Percentiles rank a stretch among this genome's conserved stretches.
Evolutionary conservation across 345 rosid species (phyloP).

Genomic region (Bretschneidera sinensis): DNA sequence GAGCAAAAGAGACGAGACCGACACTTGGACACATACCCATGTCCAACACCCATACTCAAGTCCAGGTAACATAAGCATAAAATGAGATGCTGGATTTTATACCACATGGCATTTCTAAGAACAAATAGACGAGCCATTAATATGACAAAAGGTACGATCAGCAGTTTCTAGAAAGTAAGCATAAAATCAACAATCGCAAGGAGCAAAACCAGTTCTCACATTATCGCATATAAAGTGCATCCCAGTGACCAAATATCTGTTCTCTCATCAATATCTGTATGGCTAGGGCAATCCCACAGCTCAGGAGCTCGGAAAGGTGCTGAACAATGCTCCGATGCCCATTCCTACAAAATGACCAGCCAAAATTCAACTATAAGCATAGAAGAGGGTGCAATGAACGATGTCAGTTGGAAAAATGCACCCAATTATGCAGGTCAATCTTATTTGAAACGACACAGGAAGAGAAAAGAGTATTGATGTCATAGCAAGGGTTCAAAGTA

Average conservation of each 20-base stretch:
- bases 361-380: conserved; percentile 1
- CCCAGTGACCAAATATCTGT: conserved; percentile 98
- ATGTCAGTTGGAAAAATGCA: not conserved
- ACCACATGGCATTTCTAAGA: not conserved
- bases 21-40: too few relatives aligned
- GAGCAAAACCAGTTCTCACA: conserved; percentile 43
- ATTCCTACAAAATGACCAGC: conserved; percentile 49
- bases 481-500: not conserved
- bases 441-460: not conserved
- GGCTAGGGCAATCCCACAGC: conserved; percentile 98
- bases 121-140: not conserved
- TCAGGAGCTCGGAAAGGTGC: conserved; percentile 99
- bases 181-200: not conserved
- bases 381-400: not conserved
- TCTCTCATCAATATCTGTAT: conserved; percentile 92
- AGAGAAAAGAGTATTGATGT: not conserved
- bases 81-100: too few relatives aligned
- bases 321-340: conserved; percentile 96
- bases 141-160: not conserved
- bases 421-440: not conserved
- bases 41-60: too few relatives aligned
- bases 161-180: not conserved
- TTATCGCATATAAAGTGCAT: conserved; percentile 94
- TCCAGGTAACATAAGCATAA: too few relatives aligned
- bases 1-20: too few relatives aligned